Conservation (phyloP, 768 basidiomycete genomes). For the Tricholoma furcatifolium region DNA sequence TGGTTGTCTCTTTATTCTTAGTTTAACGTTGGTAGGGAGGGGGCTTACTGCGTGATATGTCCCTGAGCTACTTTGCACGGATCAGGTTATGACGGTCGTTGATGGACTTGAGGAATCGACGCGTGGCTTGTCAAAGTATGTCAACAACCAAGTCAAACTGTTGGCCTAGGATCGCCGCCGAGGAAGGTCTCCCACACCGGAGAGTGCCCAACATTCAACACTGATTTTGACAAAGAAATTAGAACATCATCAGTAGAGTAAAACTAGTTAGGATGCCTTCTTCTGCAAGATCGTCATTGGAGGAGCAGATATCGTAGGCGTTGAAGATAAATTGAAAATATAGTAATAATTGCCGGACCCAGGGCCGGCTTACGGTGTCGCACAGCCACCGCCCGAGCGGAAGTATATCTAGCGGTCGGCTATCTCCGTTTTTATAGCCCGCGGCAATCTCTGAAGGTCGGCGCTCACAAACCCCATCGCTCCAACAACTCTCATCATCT, state of each 20-base stretch:
- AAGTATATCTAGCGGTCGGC: conserved; percentile 18
- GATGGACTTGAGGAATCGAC: background rate
- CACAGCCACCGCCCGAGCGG: conserved; percentile 18
- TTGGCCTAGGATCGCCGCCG: background rate
- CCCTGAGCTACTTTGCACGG: too few relatives aligned
- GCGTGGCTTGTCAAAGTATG: background rate
- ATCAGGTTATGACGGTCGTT: background rate
- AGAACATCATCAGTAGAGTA: background rate
- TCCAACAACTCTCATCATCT: conserved; percentile 23
- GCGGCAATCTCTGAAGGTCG: conserved; percentile 13
- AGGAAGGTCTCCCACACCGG: conserved; percentile 6
- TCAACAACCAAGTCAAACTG: conserved; percentile 1
- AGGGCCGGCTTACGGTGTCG: background rate
- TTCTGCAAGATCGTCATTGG: background rate
- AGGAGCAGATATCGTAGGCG: background rate
- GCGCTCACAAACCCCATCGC: conserved; percentile 6
- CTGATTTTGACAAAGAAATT: conserved; percentile 10
- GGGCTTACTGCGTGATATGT: too few relatives aligned
- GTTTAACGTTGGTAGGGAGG: too few relatives aligned
- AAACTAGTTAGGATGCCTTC: too few relatives aligned
- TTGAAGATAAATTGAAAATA: background rate
- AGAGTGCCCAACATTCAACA: background rate
- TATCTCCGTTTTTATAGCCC: conserved; percentile 16
- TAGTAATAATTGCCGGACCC: background rate
- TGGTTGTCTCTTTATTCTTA: background rate